Conservation (phyloP, 495 filamentous ascomycete species). For the Penicillium pulvis region DNA sequence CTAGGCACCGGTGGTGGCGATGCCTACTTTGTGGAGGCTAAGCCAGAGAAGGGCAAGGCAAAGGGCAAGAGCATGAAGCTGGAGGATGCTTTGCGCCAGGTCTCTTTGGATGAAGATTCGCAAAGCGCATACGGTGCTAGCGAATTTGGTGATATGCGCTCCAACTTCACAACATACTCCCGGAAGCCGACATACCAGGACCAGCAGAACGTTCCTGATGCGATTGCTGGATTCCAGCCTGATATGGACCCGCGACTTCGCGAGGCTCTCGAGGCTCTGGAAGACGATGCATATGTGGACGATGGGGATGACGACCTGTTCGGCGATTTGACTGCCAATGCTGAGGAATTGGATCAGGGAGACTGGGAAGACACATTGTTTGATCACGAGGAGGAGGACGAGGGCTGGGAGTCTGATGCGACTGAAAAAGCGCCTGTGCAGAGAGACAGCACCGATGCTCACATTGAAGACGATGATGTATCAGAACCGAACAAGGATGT, state of each 20-base stretch:
- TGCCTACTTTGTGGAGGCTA: constrained; percentile 77
- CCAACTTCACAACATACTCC: constrained; percentile 64
- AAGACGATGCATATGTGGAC: constrained; percentile 96
- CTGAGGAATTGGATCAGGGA: constrained; percentile 66
- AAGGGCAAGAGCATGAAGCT: constrained; percentile 74
- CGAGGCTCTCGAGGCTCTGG: constrained; percentile 90
- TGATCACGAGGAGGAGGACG: constrained; percentile 64
- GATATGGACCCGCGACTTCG: constrained; percentile 96
- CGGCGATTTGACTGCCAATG: constrained; percentile 71
- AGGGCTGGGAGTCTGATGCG: constrained; percentile 92
- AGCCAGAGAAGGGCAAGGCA: constrained; percentile 52
- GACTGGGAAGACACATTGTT: constrained; percentile 66
- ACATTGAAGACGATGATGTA: constrained; percentile 10
- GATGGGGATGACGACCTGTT: constrained; percentile 81
- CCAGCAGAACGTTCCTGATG: constrained; percentile 91
- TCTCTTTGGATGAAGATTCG: constrained; percentile 57
- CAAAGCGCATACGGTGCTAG: constrained; percentile 49
- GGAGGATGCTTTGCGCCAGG: constrained; percentile 76
- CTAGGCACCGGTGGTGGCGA: constrained; percentile 61
- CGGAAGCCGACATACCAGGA: constrained; percentile 82
- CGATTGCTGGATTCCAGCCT: constrained; percentile 88
- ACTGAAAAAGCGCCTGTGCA: constrained; percentile 71
- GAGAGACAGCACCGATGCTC: constrained; percentile 40
- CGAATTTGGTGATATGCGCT: constrained; percentile 39
- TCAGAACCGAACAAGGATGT: constrained; percentile 9